A percentile compares a stretch with the other conserved stretches of the same genome.
Evolutionary conservation across 371 early-diverging fungal genomes (phyloP).

Genomic region (Syncephalastrum racemosum): DNA sequence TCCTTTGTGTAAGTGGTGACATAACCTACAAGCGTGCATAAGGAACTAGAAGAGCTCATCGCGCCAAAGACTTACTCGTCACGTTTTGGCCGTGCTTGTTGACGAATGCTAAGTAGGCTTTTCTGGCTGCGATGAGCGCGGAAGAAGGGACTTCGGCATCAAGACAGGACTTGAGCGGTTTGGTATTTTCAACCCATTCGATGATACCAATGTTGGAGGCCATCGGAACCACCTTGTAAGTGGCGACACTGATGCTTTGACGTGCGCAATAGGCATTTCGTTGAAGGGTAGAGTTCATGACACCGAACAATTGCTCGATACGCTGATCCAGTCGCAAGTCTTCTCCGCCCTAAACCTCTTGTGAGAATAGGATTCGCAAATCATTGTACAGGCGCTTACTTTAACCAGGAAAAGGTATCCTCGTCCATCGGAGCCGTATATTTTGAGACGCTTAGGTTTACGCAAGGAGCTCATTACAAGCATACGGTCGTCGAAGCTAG

Average conservation of each 20-base stretch:
- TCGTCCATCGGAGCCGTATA: constrained; percentile 71
- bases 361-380: constrained; percentile 1
- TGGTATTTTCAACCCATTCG: constrained; percentile 59
- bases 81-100: constrained; percentile 16
- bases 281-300: constrained; percentile 72
- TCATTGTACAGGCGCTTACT: constrained; percentile 21
- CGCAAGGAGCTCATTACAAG: constrained; percentile 71
- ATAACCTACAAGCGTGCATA: constrained; percentile 34
- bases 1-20: constrained; percentile 43
- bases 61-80: constrained; percentile 21
- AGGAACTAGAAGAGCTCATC: no score
- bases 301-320: constrained; percentile 70
- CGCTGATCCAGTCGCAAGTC: constrained; percentile 81
- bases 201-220: constrained; percentile 62
- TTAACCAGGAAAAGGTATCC: constrained; percentile 75
- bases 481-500: constrained; percentile 60
- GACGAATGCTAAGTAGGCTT: constrained; percentile 34
- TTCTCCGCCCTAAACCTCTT: constrained; percentile 65
- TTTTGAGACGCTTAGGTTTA: constrained; percentile 69
- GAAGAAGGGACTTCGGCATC: constrained; percentile 24
- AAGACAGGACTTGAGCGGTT: constrained; percentile 51
- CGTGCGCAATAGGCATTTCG: constrained; percentile 53
- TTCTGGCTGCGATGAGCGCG: constrained; percentile 16
- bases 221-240: constrained; percentile 75
- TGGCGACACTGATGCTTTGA: constrained; percentile 46